Evolutionary conservation across 2,329 filamentous ascomycete species (phyloP).

Genomic region (Endoconidiophora laricicola): DNA sequence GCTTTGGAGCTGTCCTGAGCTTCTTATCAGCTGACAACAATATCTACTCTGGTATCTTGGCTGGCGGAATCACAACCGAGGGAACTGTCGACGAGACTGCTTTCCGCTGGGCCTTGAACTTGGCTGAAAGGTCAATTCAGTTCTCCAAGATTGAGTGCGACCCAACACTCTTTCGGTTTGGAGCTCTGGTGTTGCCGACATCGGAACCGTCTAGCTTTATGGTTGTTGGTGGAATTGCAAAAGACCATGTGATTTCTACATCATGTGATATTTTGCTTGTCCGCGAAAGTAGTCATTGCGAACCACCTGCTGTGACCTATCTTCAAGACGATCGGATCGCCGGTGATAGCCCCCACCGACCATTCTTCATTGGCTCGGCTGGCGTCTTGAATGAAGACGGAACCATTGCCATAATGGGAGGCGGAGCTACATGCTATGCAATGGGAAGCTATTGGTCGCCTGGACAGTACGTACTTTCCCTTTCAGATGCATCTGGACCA

Average conservation of each 20-base stretch:
- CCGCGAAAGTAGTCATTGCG: neutral
- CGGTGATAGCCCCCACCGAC: conserved; percentile 19
- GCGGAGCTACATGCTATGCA: conserved; percentile 77
- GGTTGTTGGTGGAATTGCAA: conserved; percentile 6
- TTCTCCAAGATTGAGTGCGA: neutral
- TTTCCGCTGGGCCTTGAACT: conserved; percentile 43
- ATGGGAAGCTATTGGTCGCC: conserved; percentile 78
- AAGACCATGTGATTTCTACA: conserved; percentile 1
- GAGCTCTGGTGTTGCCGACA: conserved; percentile 15
- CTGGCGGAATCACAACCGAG: conserved; percentile 53
- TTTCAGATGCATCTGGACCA: neutral
- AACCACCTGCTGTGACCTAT: neutral
- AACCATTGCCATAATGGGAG: conserved; percentile 50
- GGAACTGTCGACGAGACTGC: conserved; percentile 46
- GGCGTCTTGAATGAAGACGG: conserved; percentile 26
- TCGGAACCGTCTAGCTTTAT: conserved; percentile 20
- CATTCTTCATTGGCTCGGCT: conserved; percentile 56
- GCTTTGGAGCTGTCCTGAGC: conserved; percentile 25
- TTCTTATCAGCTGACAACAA: neutral
- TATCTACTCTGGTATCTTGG: conserved; percentile 37
- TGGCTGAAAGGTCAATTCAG: neutral
- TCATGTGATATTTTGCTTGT: conserved; percentile 8
- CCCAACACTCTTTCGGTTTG: conserved; percentile 2
- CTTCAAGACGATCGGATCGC: conserved; percentile 4
- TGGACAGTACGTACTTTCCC: conserved; percentile 31